These are phyloP conservation scores for Russula abietina DNA, from an alignment of 768 basidiomycete species.

Conservation along the genomic window DNA sequence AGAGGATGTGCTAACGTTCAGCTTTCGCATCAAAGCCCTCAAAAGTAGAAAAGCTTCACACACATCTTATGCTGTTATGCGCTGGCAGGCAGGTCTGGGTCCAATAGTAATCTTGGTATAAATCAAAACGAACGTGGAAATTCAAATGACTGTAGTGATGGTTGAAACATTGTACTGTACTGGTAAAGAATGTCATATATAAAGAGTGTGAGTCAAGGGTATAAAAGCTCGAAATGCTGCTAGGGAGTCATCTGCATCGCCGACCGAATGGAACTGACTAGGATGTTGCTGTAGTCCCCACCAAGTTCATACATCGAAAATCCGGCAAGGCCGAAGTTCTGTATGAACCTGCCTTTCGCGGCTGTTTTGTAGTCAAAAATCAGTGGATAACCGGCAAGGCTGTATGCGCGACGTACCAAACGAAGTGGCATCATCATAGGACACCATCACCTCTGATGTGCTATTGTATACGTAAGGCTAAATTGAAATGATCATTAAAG, in stretches of 20 bases:
- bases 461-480: slow-evolving; percentile 67
- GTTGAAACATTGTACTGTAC: too few relatives aligned
- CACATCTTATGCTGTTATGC: too few relatives aligned
- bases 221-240: background rate
- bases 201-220: background rate
- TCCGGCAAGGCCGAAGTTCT: slow-evolving; percentile 32
- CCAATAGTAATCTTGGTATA: too few relatives aligned
- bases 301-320: slow-evolving; percentile 42
- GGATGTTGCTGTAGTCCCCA: slow-evolving; percentile 37
- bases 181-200: background rate
- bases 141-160: too few relatives aligned
- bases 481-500: background rate
- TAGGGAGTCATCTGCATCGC: background rate
- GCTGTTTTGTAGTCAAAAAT: slow-evolving; percentile 22
- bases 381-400: background rate
- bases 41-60: too few relatives aligned
- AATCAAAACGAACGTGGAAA: too few relatives aligned
- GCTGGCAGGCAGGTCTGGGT: too few relatives aligned
- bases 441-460: slow-evolving; percentile 48
- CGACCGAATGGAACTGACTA: slow-evolving; percentile 31
- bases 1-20: too few relatives aligned
- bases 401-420: slow-evolving; percentile 32
- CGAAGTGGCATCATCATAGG: slow-evolving; percentile 59
- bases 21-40: too few relatives aligned
- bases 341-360: slow-evolving; percentile 41